phyloP scores from a whole-genome alignment of 352 stramenopile species.

The Globisporangium solare region DNA sequence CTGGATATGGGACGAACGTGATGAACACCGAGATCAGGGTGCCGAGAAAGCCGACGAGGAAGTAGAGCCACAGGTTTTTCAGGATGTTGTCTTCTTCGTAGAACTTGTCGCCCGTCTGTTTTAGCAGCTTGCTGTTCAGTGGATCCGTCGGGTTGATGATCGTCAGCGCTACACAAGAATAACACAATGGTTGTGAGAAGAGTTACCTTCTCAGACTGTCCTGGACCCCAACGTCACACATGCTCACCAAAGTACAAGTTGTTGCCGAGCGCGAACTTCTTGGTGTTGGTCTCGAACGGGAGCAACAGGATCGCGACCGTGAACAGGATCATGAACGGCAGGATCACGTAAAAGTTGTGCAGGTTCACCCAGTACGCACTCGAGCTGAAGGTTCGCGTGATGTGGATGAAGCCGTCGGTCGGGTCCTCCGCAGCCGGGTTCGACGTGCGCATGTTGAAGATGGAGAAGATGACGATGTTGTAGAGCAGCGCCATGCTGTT shows the following conservation, averaged over 20 bases:
- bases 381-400: conserved; percentile 45
- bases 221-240: neutral
- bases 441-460: conserved; percentile 29
- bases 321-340: conserved; percentile 61
- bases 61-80: conserved; percentile 45
- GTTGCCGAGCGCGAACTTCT: conserved; percentile 62
- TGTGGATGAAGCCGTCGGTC: conserved; percentile 33
- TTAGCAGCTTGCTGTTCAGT: conserved; percentile 28
- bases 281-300: conserved; percentile 54
- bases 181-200: neutral
- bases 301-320: conserved; percentile 47
- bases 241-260: conserved; percentile 54
- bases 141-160: conserved; percentile 56
- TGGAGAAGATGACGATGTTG: conserved; percentile 55
- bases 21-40: conserved; percentile 44
- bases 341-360: conserved; percentile 37
- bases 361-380: conserved; percentile 48
- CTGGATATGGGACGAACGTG: conserved; percentile 54
- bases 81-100: conserved; percentile 43
- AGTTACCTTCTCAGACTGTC: neutral
- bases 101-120: conserved; percentile 25
- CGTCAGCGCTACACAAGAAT: conserved; percentile 34
- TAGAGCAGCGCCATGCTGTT: conserved; percentile 53
- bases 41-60: conserved; percentile 45
- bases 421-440: conserved; percentile 16